Evolutionary conservation across 805 yeast genomes (phyloP).

Genomic region (Nakazawaea siamensis): DNA sequence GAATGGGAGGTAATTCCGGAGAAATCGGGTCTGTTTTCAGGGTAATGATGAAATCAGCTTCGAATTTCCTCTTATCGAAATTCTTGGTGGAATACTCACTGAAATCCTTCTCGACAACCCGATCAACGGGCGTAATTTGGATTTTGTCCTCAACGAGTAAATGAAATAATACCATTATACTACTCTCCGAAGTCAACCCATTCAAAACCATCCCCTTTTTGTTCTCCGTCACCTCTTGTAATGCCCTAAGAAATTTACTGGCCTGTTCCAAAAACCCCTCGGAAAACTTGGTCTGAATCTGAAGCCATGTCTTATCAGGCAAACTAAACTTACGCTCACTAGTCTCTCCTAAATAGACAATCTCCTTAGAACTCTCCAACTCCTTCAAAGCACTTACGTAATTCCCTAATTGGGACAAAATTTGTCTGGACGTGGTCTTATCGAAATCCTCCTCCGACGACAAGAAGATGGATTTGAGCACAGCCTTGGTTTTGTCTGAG

Average conservation of each 20-base stretch:
- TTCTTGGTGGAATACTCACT: conserved; percentile 70
- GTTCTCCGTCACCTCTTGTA: conserved; percentile 32
- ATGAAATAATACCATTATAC: conserved; percentile 56
- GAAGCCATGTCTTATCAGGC: conserved; percentile 41
- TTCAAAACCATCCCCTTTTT: conserved; percentile 49
- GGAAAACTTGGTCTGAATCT: conserved; percentile 31
- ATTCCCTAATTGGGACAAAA: conserved; percentile 39
- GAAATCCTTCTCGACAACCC: conserved; percentile 35
- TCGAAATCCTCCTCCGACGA: conserved; percentile 42
- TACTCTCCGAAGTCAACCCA: conserved; percentile 49
- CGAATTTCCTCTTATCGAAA: conserved; percentile 59
- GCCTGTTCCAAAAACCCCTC: conserved; percentile 36
- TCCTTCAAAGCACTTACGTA: conserved; percentile 42
- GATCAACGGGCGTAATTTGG: conserved; percentile 45
- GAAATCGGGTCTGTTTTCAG: not conserved
- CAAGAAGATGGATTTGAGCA: conserved; percentile 49
- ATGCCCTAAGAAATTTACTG: conserved; percentile 31
- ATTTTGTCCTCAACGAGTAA: conserved; percentile 35
- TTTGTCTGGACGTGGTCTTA: conserved; percentile 32
- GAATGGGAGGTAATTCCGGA: conserved; percentile 15
- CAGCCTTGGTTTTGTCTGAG: conserved; percentile 24
- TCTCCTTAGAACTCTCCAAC: conserved; percentile 49
- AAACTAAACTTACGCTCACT: conserved; percentile 47
- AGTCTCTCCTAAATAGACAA: conserved; percentile 37
- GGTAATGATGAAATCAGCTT: conserved; percentile 47